These are phyloP conservation scores for Clarireedia monteithiana DNA, from an alignment of 2,329 filamentous ascomycete species.

Conservation along the genomic window DNA sequence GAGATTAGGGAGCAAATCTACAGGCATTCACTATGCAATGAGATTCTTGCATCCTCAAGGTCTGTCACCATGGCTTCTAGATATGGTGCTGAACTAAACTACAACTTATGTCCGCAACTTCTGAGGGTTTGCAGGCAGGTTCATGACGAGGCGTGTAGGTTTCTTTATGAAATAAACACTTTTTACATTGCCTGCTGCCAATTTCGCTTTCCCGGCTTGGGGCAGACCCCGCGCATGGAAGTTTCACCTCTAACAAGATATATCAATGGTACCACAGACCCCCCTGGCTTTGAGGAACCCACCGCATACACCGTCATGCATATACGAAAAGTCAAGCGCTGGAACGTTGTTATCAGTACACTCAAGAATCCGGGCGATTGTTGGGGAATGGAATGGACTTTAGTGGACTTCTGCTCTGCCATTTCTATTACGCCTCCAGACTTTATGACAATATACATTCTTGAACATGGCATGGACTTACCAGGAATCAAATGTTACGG, in stretches of 20 bases:
- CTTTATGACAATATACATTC: neutral
- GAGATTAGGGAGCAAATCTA: conserved; percentile 52
- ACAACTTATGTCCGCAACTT: conserved; percentile 12
- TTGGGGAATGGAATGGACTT: neutral
- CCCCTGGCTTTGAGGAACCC: neutral
- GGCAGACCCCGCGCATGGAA: neutral
- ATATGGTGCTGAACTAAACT: neutral
- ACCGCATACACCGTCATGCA: neutral
- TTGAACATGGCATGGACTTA: too few species aligned
- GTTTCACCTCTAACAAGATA: conserved; percentile 5
- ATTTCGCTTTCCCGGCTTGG: neutral
- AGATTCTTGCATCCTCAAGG: neutral
- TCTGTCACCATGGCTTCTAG: neutral
- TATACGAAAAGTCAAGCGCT: neutral
- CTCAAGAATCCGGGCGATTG: neutral
- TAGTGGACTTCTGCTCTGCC: neutral
- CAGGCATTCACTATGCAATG: conserved; percentile 8
- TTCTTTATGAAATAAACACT: conserved; percentile 38
- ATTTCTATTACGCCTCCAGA: neutral
- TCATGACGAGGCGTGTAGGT: conserved; percentile 16
- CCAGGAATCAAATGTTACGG: too few species aligned
- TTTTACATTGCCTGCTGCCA: conserved; percentile 27
- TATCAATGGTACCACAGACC: neutral
- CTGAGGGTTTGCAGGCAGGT: conserved; percentile 5
- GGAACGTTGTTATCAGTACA: conserved; percentile 1